Base-by-base conservation (phyloP, 192 early-diverging fungal species). In the Anaeromyces robustus region DNA sequence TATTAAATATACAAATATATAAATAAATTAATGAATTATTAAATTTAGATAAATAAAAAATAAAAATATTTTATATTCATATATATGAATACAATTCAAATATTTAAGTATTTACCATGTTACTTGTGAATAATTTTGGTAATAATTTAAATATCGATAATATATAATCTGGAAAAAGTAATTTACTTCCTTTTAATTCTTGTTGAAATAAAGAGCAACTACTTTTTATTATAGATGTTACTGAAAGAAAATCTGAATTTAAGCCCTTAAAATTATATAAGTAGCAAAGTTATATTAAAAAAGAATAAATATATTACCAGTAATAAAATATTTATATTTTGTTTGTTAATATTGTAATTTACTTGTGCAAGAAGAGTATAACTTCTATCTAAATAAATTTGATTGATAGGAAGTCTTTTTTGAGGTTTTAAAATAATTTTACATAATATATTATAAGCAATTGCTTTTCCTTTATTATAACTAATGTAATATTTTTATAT, bases 161-260 rank as follows among this genome's bases (percentile, higher is more conserved):
- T 5, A 95, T 87, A 85, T 92, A 93, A 78, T 95, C 90, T 1
- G 94, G 92, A 5, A 93, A 86, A 68, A 94, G 84, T 82, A 94
- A 87, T 26, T 92, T 89, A 12, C 92, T 85, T 28, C 95, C 95
- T 28, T 92, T 88, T 39, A 95, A 83, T 22, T 92, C 91, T 29
- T 85, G 85, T 1, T 88, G 85, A 81, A 95, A 94, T 28, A 95
- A 81, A 30, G 86, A 86, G 19, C 82, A 84, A 30, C 87, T 86
- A 80, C 90, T 92, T 29, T 90, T 81, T 16, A 95, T 82, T 29
- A 96, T 94, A 29, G 93, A 88, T 1, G 93, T 92, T 19, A 95
- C 81, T 31, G 85, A 77, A 28, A 86, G 89, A 41, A 85, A 86
- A 81, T 92, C 92, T 26, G 84, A 85, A 34, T 86, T 85, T 12